Percentiles rank a stretch among this genome's conserved stretches.
phyloP scores from a whole-genome alignment of 768 basidiomycete species.

The Boletus reticuloceps region DNA sequence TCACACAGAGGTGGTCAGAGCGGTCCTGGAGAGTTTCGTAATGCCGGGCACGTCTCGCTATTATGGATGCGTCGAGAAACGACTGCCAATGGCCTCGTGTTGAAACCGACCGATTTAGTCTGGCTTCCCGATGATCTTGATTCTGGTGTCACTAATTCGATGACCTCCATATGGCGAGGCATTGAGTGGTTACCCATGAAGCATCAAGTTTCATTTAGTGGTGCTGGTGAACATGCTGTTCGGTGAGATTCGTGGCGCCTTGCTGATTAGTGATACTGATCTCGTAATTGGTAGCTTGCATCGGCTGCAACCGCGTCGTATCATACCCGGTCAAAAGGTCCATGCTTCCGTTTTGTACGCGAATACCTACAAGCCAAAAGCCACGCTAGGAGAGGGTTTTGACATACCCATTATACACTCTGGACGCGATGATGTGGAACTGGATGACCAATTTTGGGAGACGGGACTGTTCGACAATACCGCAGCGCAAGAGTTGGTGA shows the following conservation, averaged over 20 bases:
- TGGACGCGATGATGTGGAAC: background rate
- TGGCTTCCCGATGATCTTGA: conserved; percentile 28
- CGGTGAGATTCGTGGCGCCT: conserved; percentile 7
- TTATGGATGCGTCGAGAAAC: conserved; percentile 37
- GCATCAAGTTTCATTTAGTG: conserved; percentile 21
- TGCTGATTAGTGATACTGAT: background rate
- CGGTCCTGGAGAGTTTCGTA: conserved; percentile 15
- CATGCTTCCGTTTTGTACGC: conserved; percentile 25
- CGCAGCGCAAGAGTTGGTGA: conserved; percentile 10
- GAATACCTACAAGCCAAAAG: conserved; percentile 18
- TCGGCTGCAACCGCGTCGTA: conserved; percentile 22
- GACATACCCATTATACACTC: conserved; percentile 14
- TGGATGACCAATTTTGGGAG: conserved; percentile 18
- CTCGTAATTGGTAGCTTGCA: conserved; percentile 8
- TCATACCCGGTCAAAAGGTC: conserved; percentile 27
- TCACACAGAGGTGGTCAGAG: conserved; percentile 19
- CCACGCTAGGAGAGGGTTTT: conserved; percentile 21
- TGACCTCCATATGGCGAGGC: conserved; percentile 10
- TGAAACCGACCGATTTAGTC: conserved; percentile 27
- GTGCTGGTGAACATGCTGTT: conserved; percentile 10
- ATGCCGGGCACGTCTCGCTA: conserved; percentile 24
- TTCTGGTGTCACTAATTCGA: conserved; percentile 19
- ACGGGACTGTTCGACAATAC: conserved; percentile 19
- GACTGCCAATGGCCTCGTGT: conserved; percentile 18
- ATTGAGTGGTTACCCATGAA: conserved; percentile 23